Conservation (phyloP, 495 filamentous ascomycete genomes). For the Podospora pseudocomata region DNA sequence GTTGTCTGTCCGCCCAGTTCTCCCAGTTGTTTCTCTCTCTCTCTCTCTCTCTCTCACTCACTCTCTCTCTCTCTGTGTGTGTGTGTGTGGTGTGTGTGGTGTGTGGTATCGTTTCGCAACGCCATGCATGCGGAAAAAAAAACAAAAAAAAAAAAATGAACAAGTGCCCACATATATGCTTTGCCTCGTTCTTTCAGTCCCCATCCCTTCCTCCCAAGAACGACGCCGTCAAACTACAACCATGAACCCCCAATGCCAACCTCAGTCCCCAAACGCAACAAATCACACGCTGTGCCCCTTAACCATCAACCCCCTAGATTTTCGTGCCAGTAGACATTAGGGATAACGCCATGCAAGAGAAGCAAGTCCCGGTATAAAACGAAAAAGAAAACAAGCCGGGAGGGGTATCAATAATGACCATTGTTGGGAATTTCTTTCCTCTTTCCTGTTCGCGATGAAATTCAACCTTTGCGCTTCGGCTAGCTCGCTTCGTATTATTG, state of each 20-base stretch:
- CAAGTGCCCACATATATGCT: not conserved
- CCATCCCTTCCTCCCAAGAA: not conserved
- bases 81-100: not conserved
- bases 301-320: not conserved
- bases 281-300: not conserved
- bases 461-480: not conserved
- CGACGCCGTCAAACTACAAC: not conserved
- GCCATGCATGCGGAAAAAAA: conserved; percentile 9
- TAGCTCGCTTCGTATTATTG: conserved; percentile 31
- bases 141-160: conserved; percentile 5
- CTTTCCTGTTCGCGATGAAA: not conserved
- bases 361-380: not conserved
- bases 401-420: conserved; percentile 36
- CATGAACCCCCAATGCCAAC: not conserved
- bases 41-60: no score
- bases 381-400: conserved; percentile 18
- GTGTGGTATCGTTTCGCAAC: conserved; percentile 9
- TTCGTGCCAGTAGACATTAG: conserved; percentile 12
- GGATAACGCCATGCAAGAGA: conserved; percentile 3
- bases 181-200: not conserved
- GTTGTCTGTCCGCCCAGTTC: not conserved
- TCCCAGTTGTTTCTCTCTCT: not conserved
- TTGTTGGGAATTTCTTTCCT: conserved; percentile 11
- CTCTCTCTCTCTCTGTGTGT: no score
- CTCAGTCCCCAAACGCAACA: not conserved